Evolutionary conservation across 441 rosid species (phyloP).

Genomic region (Corymbia calophylla): DNA sequence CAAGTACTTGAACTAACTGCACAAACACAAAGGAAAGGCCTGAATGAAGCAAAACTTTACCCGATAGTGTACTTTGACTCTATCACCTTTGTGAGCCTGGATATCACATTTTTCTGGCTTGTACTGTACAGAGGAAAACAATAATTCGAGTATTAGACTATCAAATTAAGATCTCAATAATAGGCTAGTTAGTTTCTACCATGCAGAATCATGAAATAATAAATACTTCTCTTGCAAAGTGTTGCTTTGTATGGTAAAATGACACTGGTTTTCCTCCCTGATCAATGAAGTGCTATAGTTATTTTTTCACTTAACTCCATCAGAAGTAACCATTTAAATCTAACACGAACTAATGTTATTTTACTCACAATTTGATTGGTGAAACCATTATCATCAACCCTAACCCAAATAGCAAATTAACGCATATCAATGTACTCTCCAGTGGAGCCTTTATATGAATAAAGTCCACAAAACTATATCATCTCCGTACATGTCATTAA

Average conservation of each 20-base stretch:
- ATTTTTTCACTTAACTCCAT: background rate
- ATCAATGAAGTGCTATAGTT: background rate
- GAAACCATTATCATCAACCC: background rate
- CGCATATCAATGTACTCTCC: background rate
- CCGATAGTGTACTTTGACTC: constrained; percentile 76
- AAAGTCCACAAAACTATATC: background rate
- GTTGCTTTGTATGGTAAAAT: background rate
- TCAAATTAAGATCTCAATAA: background rate
- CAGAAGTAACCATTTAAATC: background rate
- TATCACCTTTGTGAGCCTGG: constrained; percentile 92
- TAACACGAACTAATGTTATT: background rate
- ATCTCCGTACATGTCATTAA: background rate
- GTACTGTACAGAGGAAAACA: constrained; percentile 27
- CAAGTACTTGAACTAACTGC: background rate
- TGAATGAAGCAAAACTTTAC: constrained; percentile 26
- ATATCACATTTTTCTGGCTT: constrained; percentile 69
- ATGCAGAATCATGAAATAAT: background rate
- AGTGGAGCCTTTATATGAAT: background rate
- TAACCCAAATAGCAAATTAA: background rate
- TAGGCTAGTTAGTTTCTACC: background rate
- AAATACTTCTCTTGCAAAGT: background rate
- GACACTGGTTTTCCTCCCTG: background rate
- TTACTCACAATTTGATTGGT: background rate
- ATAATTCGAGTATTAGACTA: background rate
- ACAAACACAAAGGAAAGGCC: background rate